Conservation (phyloP, 768 basidiomycete species). For the Leucosporidium yakuticum region DNA sequence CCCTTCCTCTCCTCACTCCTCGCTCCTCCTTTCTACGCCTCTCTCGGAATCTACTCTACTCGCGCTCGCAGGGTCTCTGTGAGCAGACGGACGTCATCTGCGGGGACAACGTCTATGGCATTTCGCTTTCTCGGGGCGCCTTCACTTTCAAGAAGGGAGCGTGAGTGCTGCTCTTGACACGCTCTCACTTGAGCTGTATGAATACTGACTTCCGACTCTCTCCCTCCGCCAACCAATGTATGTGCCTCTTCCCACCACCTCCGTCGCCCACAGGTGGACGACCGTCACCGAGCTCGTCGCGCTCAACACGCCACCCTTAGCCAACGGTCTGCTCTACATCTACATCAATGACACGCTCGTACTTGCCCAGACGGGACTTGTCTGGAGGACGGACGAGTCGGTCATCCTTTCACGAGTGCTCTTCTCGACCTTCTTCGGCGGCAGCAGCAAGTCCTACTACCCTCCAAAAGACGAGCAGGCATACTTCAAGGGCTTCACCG, state of each 20-base stretch:
- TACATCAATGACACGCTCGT: conserved; percentile 19
- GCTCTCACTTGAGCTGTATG: neutral
- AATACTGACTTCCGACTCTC: too few relatives aligned
- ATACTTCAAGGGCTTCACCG: too few relatives aligned
- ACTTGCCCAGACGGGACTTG: conserved; percentile 12
- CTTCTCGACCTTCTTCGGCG: conserved; percentile 32
- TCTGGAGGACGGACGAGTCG: conserved; percentile 1
- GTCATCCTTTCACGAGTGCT: conserved; percentile 22
- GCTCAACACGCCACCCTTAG: conserved; percentile 22
- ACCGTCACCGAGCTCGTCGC: conserved; percentile 27
- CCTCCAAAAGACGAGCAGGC: too few relatives aligned
- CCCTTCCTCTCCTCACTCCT: too few relatives aligned
- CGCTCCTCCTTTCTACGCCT: too few relatives aligned
- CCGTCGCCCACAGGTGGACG: conserved; percentile 16
- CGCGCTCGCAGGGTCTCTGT: too few relatives aligned
- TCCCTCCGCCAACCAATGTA: too few relatives aligned
- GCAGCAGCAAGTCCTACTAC: conserved; percentile 4
- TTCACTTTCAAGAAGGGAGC: conserved; percentile 41
- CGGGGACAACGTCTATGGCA: conserved; percentile 42
- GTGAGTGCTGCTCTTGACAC: neutral
- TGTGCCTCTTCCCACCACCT: neutral
- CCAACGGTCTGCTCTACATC: conserved; percentile 27
- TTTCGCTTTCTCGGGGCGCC: conserved; percentile 40
- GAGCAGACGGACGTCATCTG: conserved; percentile 37
- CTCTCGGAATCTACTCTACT: too few relatives aligned